Evolutionary conservation across 2,329 filamentous ascomycete genomes (phyloP), one percentile per base, ranked within the genome.

Genomic region (Chrysosporium queenslandicum): DNA sequence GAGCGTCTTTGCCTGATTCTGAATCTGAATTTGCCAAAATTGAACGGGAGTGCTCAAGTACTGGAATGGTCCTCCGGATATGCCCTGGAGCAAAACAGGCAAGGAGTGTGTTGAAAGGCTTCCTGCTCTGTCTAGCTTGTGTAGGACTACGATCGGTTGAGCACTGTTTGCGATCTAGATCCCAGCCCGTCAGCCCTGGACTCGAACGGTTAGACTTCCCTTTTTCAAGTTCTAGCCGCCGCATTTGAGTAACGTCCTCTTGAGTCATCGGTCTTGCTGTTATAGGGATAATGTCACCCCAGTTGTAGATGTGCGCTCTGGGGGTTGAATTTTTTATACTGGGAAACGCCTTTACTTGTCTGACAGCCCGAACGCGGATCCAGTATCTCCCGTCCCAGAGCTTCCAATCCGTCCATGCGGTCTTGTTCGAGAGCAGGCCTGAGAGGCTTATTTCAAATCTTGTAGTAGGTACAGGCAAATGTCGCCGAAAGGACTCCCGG

Each of bases 361-460:
- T 49, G 3, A 58, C 52, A 16, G 74, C 67, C 25, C 63, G 59
- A 9, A 80, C 52, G 1, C 68, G 70, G 46, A 81, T 67, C 79
- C 79, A 82, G 62, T 70, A 80, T 18, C 79, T 70, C 43, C 72
- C 69, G 58, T 81, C 78, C 69, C 77, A 81, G 14, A 82, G 68
- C 4, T 66, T 64, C 63, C 68, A 76, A 9, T 53, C 36, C 6
- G 58, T 61, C 65, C 68, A 71, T 5, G 55, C 47, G 3, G 56
- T 53, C 25, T 53, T 50, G n/a, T 37, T 48, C 16, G 34, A 25
- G 39, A 46, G 8, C 6, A 25, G 43, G n/a, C 59, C 14, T 1
- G 62, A 54, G 20, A 64, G 34, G 3, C 58, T 50, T 14, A 65
- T 18, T 8, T 52, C 46, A 8, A 58, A 52, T 11, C 58, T 53